These are phyloP conservation scores for Zychaea mexicana DNA, from an alignment of 371 early-diverging fungal species.

Conservation along the genomic window DNA sequence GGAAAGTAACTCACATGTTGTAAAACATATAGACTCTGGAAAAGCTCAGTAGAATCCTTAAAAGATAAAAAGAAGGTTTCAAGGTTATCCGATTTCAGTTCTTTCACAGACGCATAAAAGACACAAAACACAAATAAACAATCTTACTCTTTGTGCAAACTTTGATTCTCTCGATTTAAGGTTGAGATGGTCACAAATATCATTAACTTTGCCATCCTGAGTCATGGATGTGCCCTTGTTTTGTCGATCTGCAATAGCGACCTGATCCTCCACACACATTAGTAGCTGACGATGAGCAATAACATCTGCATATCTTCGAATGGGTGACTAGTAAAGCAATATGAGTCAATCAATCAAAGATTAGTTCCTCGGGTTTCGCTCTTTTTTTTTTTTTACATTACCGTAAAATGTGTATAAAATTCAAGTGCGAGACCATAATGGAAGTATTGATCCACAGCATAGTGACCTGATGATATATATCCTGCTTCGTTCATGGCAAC, in stretches of 20 bases:
- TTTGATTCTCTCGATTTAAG: conserved; percentile 75
- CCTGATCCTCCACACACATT: conserved; percentile 40
- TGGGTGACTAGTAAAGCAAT: conserved; percentile 75
- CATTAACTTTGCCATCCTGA: conserved; percentile 47
- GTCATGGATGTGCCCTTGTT: conserved; percentile 29
- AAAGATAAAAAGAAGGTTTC: not conserved
- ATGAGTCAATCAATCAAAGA: not conserved
- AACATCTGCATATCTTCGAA: conserved; percentile 98
- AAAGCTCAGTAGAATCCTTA: conserved; percentile 75
- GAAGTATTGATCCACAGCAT: conserved; percentile 46
- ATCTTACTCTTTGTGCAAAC: conserved; percentile 66
- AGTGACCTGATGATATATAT: conserved; percentile 62
- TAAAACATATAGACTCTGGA: conserved; percentile 73
- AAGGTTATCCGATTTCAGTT: not conserved
- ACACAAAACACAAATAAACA: too few relatives aligned
- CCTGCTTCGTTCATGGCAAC: conserved; percentile 81
- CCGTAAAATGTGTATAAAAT: conserved; percentile 94
- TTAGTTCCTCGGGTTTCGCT: too few relatives aligned
- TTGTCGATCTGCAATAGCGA: conserved; percentile 17
- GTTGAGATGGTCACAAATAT: conserved; percentile 64
- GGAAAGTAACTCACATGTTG: conserved; percentile 44
- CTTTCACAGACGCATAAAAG: not conserved
- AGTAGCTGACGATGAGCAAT: conserved; percentile 91
- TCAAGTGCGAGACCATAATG: conserved; percentile 91
- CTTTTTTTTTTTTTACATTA: too few relatives aligned